Conservation (phyloP, 1,139 yeast genomes). For the Blastobotrys malaysiensis region DNA sequence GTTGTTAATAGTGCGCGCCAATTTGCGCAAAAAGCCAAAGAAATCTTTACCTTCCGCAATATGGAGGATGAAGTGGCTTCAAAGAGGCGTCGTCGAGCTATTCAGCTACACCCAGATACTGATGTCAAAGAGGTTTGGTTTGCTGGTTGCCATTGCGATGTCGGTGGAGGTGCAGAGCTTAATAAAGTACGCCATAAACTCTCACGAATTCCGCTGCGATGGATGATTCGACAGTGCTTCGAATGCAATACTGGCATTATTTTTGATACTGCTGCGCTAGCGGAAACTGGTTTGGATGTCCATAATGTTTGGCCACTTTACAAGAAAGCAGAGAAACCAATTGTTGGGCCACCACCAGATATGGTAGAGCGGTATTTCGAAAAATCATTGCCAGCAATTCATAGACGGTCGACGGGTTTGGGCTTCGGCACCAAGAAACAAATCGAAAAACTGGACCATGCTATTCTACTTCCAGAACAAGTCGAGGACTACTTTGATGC, state of each 20-base stretch:
- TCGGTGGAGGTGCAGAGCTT: constrained; percentile 30
- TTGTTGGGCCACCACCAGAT: constrained; percentile 7
- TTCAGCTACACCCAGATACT: constrained; percentile 24
- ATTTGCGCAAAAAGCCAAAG: not conserved
- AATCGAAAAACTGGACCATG: not conserved
- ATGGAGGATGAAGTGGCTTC: not conserved
- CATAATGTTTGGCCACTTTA: constrained; percentile 9
- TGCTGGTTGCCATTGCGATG: constrained; percentile 39
- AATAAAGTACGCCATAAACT: constrained; percentile 6
- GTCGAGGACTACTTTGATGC: constrained; percentile 7
- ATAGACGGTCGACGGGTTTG: constrained; percentile 3
- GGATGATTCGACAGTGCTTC: constrained; percentile 10
- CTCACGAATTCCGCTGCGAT: constrained; percentile 8
- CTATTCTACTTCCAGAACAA: constrained; percentile 4
- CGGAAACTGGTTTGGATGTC: constrained; percentile 9
- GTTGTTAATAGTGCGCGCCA: not conserved
- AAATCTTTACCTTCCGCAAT: not conserved
- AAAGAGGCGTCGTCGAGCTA: constrained; percentile 1
- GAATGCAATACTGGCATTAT: constrained; percentile 9
- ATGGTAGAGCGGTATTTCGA: constrained; percentile 5
- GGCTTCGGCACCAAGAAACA: constrained; percentile 4
- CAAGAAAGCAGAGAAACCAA: constrained; percentile 4
- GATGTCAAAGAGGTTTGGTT: constrained; percentile 36
- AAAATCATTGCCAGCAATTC: constrained; percentile 2
- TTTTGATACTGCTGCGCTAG: constrained; percentile 7